Evolutionary conservation across 148 eudicot genomes (phyloP).

Genomic region (Cornus florida): DNA sequence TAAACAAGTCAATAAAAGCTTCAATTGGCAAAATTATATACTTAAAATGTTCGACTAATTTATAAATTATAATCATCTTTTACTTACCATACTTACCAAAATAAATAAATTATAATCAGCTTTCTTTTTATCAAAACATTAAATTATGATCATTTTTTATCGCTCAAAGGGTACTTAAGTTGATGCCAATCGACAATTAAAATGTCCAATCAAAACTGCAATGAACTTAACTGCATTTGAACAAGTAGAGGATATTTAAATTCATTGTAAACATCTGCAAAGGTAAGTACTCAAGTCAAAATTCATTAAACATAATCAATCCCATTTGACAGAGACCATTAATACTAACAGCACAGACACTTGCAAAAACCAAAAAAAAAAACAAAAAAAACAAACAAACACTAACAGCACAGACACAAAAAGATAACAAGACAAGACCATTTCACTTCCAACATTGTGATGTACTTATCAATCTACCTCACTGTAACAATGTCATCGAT

Average conservation of each 20-base stretch:
- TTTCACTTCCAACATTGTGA: neutral
- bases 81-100: no score
- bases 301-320: constrained; percentile 4
- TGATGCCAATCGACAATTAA: neutral
- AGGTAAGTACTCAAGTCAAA: constrained; percentile 12
- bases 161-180: neutral
- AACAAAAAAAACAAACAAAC: no score
- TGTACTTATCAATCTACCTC: constrained; percentile 49
- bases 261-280: neutral
- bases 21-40: neutral
- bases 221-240: neutral
- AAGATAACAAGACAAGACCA: constrained; percentile 14
- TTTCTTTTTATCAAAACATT: neutral
- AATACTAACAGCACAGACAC: constrained; percentile 1
- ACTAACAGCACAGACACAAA: neutral
- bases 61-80: no score
- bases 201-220: neutral
- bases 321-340: constrained; percentile 5
- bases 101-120: neutral
- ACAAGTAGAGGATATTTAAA: neutral
- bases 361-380: no score
- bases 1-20: neutral
- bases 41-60: no score
- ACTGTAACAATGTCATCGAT: constrained; percentile 98
- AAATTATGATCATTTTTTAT: no score